phyloP scores from a whole-genome alignment of 768 basidiomycete species.

The Holtermannia corniformis region DNA sequence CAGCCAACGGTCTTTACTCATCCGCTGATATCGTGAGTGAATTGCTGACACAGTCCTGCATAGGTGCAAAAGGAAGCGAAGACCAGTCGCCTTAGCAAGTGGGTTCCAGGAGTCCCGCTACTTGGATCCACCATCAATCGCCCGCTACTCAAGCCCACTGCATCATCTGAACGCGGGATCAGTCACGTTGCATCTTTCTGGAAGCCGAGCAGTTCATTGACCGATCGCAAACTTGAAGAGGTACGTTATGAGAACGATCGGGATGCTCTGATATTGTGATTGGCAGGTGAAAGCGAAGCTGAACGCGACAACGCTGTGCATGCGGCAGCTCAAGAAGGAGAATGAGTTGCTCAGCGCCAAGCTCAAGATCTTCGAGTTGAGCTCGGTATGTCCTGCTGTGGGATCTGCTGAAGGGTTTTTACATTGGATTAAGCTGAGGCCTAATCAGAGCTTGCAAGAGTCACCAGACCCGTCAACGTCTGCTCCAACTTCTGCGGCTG shows the following conservation, averaged over 20 bases:
- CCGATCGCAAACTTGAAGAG: background rate
- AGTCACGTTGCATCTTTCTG: background rate
- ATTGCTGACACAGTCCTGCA: too few species aligned
- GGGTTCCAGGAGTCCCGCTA: too few species aligned
- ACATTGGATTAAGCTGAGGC: background rate
- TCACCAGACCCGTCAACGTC: background rate
- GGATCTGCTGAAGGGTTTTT: too few species aligned
- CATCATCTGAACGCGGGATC: too few species aligned
- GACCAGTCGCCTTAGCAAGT: too few species aligned
- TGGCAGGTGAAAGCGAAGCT: background rate
- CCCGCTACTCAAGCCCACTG: too few species aligned
- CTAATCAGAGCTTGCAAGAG: background rate
- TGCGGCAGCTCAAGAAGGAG: constrained; percentile 19
- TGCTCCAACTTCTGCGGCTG: background rate
- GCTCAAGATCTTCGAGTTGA: background rate
- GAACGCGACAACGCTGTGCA: background rate
- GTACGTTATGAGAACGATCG: background rate
- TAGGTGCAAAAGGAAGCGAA: too few species aligned
- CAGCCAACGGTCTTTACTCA: too few species aligned
- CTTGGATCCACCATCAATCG: too few species aligned
- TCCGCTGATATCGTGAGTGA: too few species aligned
- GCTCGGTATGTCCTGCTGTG: too few species aligned
- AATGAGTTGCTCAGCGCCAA: constrained; percentile 14
- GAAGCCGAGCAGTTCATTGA: too few species aligned
- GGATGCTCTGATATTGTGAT: background rate